Conservation (phyloP, 1,284 basidiomycete genomes). For the Phellopilus nigrolimitatus region DNA sequence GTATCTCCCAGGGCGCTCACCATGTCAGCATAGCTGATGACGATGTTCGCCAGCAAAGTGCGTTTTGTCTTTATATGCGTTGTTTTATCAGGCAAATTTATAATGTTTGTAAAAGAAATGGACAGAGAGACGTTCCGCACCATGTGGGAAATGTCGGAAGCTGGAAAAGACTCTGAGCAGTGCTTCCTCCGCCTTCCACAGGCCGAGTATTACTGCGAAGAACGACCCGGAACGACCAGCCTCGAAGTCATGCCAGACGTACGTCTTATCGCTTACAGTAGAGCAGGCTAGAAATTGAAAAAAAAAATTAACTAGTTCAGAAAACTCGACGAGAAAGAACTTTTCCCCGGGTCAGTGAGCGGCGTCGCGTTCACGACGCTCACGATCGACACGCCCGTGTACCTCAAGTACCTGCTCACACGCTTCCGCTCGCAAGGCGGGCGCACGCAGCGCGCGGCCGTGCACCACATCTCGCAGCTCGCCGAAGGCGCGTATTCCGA, state of each 20-base stretch:
- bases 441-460: constrained; percentile 44
- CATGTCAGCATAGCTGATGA: constrained; percentile 54
- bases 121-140: constrained; percentile 67
- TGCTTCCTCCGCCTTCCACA: constrained; percentile 61
- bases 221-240: constrained; percentile 36
- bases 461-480: constrained; percentile 64
- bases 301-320: constrained; percentile 41
- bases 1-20: constrained; percentile 51
- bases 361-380: constrained; percentile 61
- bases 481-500: constrained; percentile 49
- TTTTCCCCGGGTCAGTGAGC: constrained; percentile 38
- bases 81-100: no score
- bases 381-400: constrained; percentile 63
- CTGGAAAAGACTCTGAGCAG: constrained; percentile 44
- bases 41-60: constrained; percentile 48
- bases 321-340: constrained; percentile 38
- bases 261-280: constrained; percentile 24
- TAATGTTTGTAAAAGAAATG: constrained; percentile 39
- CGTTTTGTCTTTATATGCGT: constrained; percentile 20
- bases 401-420: constrained; percentile 62
- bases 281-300: no score
- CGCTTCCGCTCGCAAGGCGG: constrained; percentile 62
- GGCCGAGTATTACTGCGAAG: constrained; percentile 51
- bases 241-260: constrained; percentile 62
- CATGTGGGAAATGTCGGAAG: constrained; percentile 66